Evolutionary conservation across 2,329 filamentous ascomycete species (phyloP).

Genomic region (Phaeophleospora eucalypticola): DNA sequence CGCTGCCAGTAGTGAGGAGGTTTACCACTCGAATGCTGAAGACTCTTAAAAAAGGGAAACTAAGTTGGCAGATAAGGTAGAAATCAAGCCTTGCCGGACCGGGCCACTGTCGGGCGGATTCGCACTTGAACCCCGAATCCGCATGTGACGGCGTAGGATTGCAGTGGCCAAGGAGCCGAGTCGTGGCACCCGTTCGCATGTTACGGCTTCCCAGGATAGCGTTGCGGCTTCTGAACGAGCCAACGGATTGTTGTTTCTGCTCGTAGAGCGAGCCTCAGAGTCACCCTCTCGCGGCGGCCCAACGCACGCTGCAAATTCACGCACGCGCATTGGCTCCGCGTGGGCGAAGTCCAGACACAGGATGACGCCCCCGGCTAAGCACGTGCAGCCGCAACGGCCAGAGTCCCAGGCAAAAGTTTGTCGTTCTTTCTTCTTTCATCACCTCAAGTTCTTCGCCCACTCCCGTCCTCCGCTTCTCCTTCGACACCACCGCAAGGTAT

Average conservation of each 20-base stretch:
- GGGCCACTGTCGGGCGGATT: not conserved
- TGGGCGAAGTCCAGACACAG: not conserved
- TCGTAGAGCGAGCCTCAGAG: not conserved
- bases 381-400: not conserved
- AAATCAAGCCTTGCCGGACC: slow-evolving; percentile 5
- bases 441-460: too few species aligned
- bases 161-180: not conserved
- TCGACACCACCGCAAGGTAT: not conserved
- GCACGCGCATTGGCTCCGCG: not conserved
- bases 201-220: not conserved
- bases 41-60: too few species aligned
- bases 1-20: too few species aligned
- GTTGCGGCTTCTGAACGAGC: too few species aligned
- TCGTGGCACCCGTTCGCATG: not conserved
- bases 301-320: not conserved
- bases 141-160: not conserved
- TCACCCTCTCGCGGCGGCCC: not conserved
- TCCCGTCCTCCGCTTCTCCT: not conserved
- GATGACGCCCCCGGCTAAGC: not conserved
- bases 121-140: too few species aligned
- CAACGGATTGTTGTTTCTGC: not conserved
- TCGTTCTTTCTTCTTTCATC: not conserved
- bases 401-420: not conserved
- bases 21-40: too few species aligned
- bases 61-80: too few species aligned